phyloP scores from a whole-genome alignment of 2,329 filamentous ascomycete genomes.

The Cladophialophora psammophila region DNA sequence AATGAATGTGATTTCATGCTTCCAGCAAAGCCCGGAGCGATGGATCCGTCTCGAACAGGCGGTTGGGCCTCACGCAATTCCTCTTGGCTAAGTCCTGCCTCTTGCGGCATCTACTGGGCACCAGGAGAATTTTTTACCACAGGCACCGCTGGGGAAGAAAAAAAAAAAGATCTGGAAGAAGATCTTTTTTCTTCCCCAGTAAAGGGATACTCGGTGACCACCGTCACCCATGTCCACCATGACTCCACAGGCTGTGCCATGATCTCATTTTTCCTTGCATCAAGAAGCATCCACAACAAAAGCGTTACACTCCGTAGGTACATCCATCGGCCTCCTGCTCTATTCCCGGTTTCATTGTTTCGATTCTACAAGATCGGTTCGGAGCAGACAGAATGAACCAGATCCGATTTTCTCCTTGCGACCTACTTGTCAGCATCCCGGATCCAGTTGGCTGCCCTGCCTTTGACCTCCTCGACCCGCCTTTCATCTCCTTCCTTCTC shows the following conservation, averaged over 20 bases:
- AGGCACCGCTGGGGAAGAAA: not conserved
- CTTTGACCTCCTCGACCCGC: conserved; percentile 73
- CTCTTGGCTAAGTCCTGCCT: not conserved
- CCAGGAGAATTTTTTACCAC: not conserved
- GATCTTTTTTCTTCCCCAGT: too few relatives aligned
- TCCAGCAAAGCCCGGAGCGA: not conserved
- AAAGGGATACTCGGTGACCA: not conserved
- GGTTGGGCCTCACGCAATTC: not conserved
- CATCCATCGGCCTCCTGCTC: not conserved
- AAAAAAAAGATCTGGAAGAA: not conserved
- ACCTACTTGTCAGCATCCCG: conserved; percentile 1
- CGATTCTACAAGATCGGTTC: not conserved
- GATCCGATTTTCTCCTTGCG: not conserved
- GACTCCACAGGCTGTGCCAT: not conserved
- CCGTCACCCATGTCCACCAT: not conserved
- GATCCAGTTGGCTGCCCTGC: conserved; percentile 62
- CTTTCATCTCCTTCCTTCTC: conserved; percentile 71
- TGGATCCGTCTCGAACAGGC: not conserved
- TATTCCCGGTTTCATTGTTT: not conserved
- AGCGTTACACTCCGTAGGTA: not conserved
- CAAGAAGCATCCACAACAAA: not conserved
- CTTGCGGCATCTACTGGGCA: not conserved
- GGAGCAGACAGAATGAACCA: not conserved
- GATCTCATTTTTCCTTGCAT: not conserved
- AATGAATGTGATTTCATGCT: not conserved